Conservation (phyloP, 768 basidiomycete genomes). For the Terana coerulea region DNA sequence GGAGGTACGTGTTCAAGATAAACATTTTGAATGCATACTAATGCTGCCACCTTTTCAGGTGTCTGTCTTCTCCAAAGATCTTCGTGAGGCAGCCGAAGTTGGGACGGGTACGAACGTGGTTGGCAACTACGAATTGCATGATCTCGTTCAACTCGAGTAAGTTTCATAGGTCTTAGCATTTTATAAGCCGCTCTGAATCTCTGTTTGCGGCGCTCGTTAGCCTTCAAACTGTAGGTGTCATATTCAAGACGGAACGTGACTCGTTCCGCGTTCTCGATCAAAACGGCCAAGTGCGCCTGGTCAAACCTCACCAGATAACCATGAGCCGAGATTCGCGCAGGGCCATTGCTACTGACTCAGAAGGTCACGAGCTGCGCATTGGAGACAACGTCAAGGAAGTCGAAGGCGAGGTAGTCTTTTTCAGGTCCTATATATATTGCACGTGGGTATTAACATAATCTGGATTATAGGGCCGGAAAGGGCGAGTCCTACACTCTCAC, state of each 20-base stretch:
- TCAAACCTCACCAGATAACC: constrained; percentile 92
- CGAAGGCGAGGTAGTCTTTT: constrained; percentile 66
- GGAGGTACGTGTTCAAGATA: constrained; percentile 52
- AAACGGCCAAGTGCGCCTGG: constrained; percentile 81
- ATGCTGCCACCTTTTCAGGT: constrained; percentile 46
- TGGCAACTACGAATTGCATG: constrained; percentile 94
- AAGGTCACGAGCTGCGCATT: constrained; percentile 80
- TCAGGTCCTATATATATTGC: background rate
- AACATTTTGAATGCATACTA: background rate
- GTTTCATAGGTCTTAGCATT: constrained; percentile 27
- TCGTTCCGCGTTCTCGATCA: constrained; percentile 96
- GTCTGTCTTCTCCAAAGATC: constrained; percentile 94
- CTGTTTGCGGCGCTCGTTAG: too few relatives aligned
- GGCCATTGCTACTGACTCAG: constrained; percentile 86
- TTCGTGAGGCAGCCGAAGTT: constrained; percentile 96
- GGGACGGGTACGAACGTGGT: constrained; percentile 88
- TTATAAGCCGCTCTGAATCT: background rate
- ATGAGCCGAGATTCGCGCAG: constrained; percentile 80
- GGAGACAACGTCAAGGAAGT: constrained; percentile 93
- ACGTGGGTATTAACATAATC: background rate
- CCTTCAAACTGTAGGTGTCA: constrained; percentile 91
- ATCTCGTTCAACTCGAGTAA: constrained; percentile 94
- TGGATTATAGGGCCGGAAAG: constrained; percentile 67
- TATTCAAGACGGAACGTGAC: constrained; percentile 95
- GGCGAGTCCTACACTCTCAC: constrained; percentile 88